A percentile compares a stretch with the other conserved stretches of the same genome.
Conservation (phyloP, 2,329 filamentous ascomycete genomes). For the Stylonectria norvegica region DNA sequence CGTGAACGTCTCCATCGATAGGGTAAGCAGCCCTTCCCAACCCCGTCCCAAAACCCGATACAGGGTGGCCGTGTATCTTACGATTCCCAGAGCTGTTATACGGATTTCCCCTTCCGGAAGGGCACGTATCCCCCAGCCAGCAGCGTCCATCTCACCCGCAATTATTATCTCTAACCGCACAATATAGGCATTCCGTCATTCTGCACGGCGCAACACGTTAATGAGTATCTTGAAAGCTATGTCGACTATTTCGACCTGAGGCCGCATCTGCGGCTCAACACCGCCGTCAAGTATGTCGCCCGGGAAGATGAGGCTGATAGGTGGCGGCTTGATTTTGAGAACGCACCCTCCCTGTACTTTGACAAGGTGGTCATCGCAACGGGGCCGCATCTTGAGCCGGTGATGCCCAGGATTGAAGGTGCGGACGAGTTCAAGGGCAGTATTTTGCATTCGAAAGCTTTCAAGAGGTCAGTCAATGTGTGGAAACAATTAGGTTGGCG, state of each 20-base stretch:
- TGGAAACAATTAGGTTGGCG: not conserved
- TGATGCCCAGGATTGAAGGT: conserved; percentile 36
- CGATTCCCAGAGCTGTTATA: conserved; percentile 31
- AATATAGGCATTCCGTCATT: conserved; percentile 17
- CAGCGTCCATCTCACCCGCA: not conserved
- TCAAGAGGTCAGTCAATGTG: conserved; percentile 17
- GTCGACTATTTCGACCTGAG: conserved; percentile 33
- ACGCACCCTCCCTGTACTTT: conserved; percentile 21
- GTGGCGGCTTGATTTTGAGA: conserved; percentile 31
- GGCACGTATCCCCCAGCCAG: conserved; percentile 14
- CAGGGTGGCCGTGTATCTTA: conserved; percentile 3
- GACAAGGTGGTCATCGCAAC: conserved; percentile 40
- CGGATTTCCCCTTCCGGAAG: conserved; percentile 35
- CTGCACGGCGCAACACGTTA: conserved; percentile 26
- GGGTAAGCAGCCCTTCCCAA: conserved; percentile 9
- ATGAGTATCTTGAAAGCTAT: conserved; percentile 34
- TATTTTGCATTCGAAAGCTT: conserved; percentile 20
- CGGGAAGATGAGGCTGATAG: conserved; percentile 11
- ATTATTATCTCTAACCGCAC: conserved; percentile 2
- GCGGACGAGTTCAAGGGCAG: conserved; percentile 30
- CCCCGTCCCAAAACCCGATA: not conserved
- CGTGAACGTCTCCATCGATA: conserved; percentile 24
- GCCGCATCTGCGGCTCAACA: conserved; percentile 26
- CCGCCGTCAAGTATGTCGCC: conserved; percentile 19
- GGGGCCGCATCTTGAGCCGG: conserved; percentile 34